Evolutionary conservation across 306 rosid species (phyloP), one percentile per base, ranked within the genome.

Genomic region (Mimosa pudica): DNA sequence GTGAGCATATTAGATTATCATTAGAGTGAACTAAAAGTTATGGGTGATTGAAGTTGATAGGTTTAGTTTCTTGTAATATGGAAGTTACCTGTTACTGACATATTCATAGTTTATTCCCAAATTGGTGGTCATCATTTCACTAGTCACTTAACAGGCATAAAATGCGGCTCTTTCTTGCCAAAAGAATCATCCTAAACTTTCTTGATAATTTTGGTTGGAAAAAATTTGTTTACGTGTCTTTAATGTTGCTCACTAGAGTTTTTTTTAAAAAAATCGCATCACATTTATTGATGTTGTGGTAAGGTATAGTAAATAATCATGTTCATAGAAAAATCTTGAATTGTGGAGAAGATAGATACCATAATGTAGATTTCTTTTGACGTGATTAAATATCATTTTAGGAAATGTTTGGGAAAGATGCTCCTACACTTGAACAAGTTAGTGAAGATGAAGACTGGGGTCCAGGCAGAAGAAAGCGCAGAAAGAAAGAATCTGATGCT

Each of bases 381-480:
- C 77, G 6, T 64, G 60, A 36, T 42, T 64, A 46, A 73, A 67
- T 66, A 10, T 70, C 67, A 69, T 75, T 66, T 57, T 49, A 94
- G 97, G 97, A 94, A 90, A 94, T 92, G 97, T 94, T 94, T 87
- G 97, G 98, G 70, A 94, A 88, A 86, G 96, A 92, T 82, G 94
- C 83, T 74, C 85, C 85, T 63, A 68, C 89, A 41, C 82, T 70
- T 52, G 98, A 94, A 75, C 92, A 83, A 87, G 85, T 83, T 67
- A 94, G 96, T 83, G 97, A 92, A 55, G 98, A 94, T 83, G 98
- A 94, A 84, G 98, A 94, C 73, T 92, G 98, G 98, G 97, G 94
- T 74, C 98, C 97, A 77, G 73, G 75, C 66, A 92, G 88, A 89
- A 87, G 89, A 82, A 94, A 76, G 86, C 81, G 90, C 44, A 85